These are phyloP conservation scores for Penicillium decumbens DNA, from an alignment of 2,329 filamentous ascomycete genomes.

Conservation along the genomic window DNA sequence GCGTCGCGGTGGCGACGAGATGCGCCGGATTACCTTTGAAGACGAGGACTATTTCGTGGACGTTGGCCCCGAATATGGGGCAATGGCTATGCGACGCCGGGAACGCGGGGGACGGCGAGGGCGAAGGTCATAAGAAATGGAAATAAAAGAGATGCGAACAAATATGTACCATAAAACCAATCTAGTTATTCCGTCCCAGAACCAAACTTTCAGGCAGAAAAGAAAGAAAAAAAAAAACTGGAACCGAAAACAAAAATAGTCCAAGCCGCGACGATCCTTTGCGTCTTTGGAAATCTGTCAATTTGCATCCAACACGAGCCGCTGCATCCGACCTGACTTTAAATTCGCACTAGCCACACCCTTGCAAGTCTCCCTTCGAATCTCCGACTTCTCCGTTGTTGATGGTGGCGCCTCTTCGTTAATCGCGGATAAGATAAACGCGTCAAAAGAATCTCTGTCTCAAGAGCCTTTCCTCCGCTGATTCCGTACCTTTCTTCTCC, in stretches of 20 bases:
- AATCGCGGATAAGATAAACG: conserved; percentile 22
- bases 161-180: conserved; percentile 14
- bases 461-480: not conserved
- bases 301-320: conserved; percentile 10
- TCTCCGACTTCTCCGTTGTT: conserved; percentile 3
- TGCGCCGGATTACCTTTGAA: conserved; percentile 71
- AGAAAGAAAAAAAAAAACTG: not conserved
- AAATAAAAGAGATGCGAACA: conserved; percentile 3
- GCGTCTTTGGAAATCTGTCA: not conserved
- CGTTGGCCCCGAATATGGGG: conserved; percentile 60
- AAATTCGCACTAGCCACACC: not conserved
- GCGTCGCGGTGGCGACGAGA: conserved; percentile 47
- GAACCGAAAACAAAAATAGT: conserved; percentile 10
- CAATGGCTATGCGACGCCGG: conserved; percentile 8
- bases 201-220: not conserved
- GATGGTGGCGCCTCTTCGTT: conserved; percentile 13
- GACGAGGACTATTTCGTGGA: conserved; percentile 63
- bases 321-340: not conserved
- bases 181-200: not conserved
- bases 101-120: conserved; percentile 25
- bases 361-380: conserved; percentile 2
- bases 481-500: conserved; percentile 8
- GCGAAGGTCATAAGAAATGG: conserved; percentile 19
- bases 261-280: conserved; percentile 5
- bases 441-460: conserved; percentile 2